Evolutionary conservation across 768 basidiomycete genomes (phyloP), one percentile per base, ranked within the genome.

Genomic region (Suillus americanus): DNA sequence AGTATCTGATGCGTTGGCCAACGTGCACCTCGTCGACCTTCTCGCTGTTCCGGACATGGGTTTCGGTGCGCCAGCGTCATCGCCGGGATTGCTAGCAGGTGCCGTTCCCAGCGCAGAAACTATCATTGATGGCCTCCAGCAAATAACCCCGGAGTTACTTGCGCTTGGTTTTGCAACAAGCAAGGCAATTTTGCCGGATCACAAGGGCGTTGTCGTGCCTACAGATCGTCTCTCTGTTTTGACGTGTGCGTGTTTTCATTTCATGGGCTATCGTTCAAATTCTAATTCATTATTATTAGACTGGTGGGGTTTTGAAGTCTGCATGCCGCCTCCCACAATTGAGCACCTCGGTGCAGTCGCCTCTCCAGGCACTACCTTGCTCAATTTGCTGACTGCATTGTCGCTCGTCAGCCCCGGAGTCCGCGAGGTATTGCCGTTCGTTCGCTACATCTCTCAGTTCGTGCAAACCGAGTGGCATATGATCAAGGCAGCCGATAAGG

Each of bases 241-340:
- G 33, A 92, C 92, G 16, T 94, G 92, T 93, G 73, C 73, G 89
- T 76, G 9, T 38, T 54, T 50, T 54, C 45, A 62, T 62, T 1
- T 25, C 51, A 30, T 33, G 8, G 41, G 3, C 37, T 66, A 7
- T 28, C 38, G 53, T 38, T 53, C 48, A 41, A 35, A 0, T 51
- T 25, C 66, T 69, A 63, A 73, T 61, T 2, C 23, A 41, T 45
- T 56, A 38, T 62, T 33, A 18, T 23, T 66, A 94, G 92, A 94
- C 75, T 95, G 94, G 94, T 96, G 94, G 94, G 94, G 94, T 16
- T 79, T 92, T 14, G 94, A 96, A 72, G 62, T 95, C 0, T 82
- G 87, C 41, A 80, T 96, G 33, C 94, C 94, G 5, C 84, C 88
- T 23, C 84, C 92, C 1, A 85, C 91, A 1, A 70, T 96, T 41